Evolutionary conservation across 768 basidiomycete genomes (phyloP), one percentile per base, ranked within the genome.

Genomic region (Holtermanniella nyarrowii): DNA sequence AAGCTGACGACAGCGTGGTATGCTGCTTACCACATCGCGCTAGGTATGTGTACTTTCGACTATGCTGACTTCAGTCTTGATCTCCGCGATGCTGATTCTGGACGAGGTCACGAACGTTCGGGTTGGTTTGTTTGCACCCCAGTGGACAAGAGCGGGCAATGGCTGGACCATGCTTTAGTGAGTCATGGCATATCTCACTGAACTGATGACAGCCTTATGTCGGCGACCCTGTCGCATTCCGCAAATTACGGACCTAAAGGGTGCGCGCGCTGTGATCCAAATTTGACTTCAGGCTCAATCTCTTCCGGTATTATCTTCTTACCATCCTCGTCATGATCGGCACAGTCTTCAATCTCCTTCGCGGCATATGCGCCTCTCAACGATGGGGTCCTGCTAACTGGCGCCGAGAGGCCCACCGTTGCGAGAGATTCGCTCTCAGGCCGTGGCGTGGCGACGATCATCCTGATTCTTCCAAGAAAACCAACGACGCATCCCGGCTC

Each of bases 111-210:
- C 62, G 14, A 66, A 66, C 45, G 51, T 63, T 13, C 50, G 65
- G 7, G 50, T 66, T 27, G 65, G 65, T 1, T 51, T 57, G 14
- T 59, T 66, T 20, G 59, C 60, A 2, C 65, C 65, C 0, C 65
- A 66, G 26, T 63, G 62, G 62, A 48, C 44, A 42, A 21, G 65
- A 21, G 56, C 46, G 5, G 65, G 65, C 10, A 55, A 27, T 5
- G 65, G 65, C 5, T 63, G 56, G 26, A 66, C 62, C 11, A 56
- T 62, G 24, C 63, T 66, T 50, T 63, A 63, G 62, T 61, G 26
- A 46, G 62, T 59, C 5, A 42, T 22, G 20, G 39, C 16, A 44
- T 20, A 1, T 26, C 48, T 46, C n/a, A 51, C 26, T 51, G 52
- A 13, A 22, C 44, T 44, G 45, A 43, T 27, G 48, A 14, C 44